Evolutionary conservation across 129 eudicot genomes (phyloP).

Genomic region (Daucus carota): DH1_v3.0 NC_030384.2:49710001-49710500

Average conservation of each 20-base stretch:
- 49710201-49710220: background rate
- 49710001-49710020: slow-evolving; percentile 86
- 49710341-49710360: background rate
- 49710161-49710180: background rate
- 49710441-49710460: background rate
- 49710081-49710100: background rate
- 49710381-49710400: background rate
- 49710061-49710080: slow-evolving; percentile 7
- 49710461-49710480: background rate
- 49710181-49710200: background rate
- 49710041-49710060: slow-evolving; percentile 68
- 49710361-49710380: background rate
- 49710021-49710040: slow-evolving; percentile 73
- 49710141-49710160: background rate
- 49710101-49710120: background rate
- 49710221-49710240: background rate
- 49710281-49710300: background rate
- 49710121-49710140: background rate
- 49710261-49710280: background rate
- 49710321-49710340: background rate
- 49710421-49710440: background rate
- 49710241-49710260: background rate
- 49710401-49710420: background rate
- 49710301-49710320: background rate
- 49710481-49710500: background rate